Base-by-base conservation (phyloP, 306 rosid species). In the Dryas drummondii region DNA sequence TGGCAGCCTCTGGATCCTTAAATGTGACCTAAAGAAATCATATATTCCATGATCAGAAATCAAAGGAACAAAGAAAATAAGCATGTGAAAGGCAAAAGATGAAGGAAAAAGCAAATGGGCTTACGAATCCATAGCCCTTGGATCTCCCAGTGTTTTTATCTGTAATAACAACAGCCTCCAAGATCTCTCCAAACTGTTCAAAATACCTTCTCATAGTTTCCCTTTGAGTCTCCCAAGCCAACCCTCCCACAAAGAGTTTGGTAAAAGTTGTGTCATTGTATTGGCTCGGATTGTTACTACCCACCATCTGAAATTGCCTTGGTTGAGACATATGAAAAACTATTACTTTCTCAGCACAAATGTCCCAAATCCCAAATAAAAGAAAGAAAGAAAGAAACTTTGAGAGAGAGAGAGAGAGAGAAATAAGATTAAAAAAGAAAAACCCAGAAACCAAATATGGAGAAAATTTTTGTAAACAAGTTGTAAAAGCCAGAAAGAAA, bases 71-170 rank as follows among this genome's bases (percentile, higher is more conserved):
- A 68, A 27, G 57, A 55, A 51, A 37, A 67, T 17, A 76, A 26
- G 51, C 27, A 50, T 66, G 60, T 53, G 27, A 40, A 75, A 16
- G 66, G 16, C 63, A 60, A 46, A 40, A 22, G 9, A 68, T 48
- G 40, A 32, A 51, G 13, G 22, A 58, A 26, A 76, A 0, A 4
- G 42, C 7, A 75, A 84, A 66, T 54, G 70, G n/a, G 66, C 93
- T 84, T 94, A 94, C 98, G 88, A 94, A 94, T 78, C 98, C 98
- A 64, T 94, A 94, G 42, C 98, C 98, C 82, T 94, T 94, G 88
- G 97, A 94, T 88, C 98, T 91, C 68, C 98, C 98, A 50, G 91
- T 88, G 85, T 88, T 82, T 71, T 94, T 94, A 75, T 94, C 97
- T 14, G 96, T 87, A 71, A 94, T 94, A 42, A 94, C 97, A 83